Evolutionary conservation across 1,139 yeast genomes (phyloP), one percentile per base, ranked within the genome.

Genomic region (Candida sanyaensis): DNA sequence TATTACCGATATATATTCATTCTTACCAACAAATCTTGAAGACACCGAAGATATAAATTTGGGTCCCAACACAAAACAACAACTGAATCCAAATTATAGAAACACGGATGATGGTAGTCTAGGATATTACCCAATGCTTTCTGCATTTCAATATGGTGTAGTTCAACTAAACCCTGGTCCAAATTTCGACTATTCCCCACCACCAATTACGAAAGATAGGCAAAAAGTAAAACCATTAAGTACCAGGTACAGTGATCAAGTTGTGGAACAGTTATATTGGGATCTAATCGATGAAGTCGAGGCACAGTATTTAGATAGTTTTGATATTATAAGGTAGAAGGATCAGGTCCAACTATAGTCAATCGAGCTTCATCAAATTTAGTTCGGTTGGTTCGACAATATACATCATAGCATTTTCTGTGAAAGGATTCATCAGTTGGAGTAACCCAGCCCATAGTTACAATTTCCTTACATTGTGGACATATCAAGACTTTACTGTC

Each of bases 41-140:
- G 62, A 63, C 45, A 32, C 31, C 10, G 70, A 67, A 30, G 66
- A 63, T 26, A 49, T 53, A 8, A 58, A 60, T 33, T 44, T 65
- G 24, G 56, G 58, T 2, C 57, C 56, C 32, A 76, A 75, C 54
- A 71, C 75, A 33, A 71, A 65, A 31, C 83, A 78, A 54, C 75
- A 71, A 63, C 80, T 69, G 55, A 73, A 80, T 43, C 68, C 77
- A n/a, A 69, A 68, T 33, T 80, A 76, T 57, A 69, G 71, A 53
- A 72, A 67, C 65, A 78, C 66, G 53, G 92, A 93, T 62, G 97
- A 93, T 62, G 96, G 96, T 1, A 73, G 82, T 42, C 68, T 91
- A 47, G 99, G 98, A 0, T 93, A 95, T 63, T 93, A 84, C 65
- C 99, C 99, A 1, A 89, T 92, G 69, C 74, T 90, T 31, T 88